Conservation (phyloP, 2,329 filamentous ascomycete genomes). For the Diaporthe ampelina region DNA sequence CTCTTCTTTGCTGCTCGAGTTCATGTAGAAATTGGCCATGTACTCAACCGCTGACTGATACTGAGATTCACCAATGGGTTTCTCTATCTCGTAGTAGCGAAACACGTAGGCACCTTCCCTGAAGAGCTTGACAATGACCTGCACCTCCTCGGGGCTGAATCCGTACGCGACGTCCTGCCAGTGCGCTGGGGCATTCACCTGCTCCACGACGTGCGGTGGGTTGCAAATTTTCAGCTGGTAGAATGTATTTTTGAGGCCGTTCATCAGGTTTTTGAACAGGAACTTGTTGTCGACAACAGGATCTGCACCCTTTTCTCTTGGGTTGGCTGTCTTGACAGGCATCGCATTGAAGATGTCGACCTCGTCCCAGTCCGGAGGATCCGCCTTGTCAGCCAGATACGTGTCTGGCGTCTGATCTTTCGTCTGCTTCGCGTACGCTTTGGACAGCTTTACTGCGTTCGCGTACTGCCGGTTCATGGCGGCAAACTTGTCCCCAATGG, state of each 20-base stretch:
- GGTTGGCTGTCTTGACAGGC: conserved; percentile 95
- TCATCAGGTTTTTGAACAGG: conserved; percentile 95
- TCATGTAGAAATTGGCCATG: conserved; percentile 94
- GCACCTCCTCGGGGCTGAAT: conserved; percentile 96
- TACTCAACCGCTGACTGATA: conserved; percentile 89
- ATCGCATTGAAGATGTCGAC: conserved; percentile 97
- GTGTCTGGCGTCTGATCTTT: conserved; percentile 76
- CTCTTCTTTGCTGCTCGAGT: conserved; percentile 94
- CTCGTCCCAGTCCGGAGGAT: conserved; percentile 94
- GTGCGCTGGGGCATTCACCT: conserved; percentile 83
- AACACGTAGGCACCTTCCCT: conserved; percentile 97
- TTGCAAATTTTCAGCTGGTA: conserved; percentile 96
- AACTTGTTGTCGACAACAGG: conserved; percentile 98
- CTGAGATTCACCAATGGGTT: conserved; percentile 78
- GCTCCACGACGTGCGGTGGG: conserved; percentile 78
- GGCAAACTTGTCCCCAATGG: conserved; percentile 97
- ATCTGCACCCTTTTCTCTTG: conserved; percentile 88
- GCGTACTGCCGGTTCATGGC: conserved; percentile 97
- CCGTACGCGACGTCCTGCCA: conserved; percentile 97
- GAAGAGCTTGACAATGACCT: conserved; percentile 97
- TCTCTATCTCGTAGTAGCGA: conserved; percentile 94
- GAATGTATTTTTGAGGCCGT: conserved; percentile 95
- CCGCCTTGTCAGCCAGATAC: conserved; percentile 85
- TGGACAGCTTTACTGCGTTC: conserved; percentile 94
- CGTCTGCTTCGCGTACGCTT: conserved; percentile 79